Evolutionary conservation across 1,139 yeast species (phyloP), one percentile per base, ranked within the genome.

Genomic region (Zygoascus sp.): DNA sequence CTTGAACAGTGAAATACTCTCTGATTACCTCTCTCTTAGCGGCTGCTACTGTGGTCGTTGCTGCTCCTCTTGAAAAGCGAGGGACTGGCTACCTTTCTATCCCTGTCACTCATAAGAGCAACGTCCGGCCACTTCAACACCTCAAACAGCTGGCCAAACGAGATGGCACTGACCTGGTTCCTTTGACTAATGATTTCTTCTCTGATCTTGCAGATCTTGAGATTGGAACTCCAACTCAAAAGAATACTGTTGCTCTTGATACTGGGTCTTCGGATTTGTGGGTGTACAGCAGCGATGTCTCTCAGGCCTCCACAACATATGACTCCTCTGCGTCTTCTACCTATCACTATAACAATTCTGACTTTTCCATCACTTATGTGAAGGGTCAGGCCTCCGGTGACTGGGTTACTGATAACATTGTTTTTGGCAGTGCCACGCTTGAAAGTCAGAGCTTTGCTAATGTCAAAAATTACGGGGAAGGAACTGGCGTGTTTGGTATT

Each of bases 141-240:
- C 35, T 23, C 27, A 21, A 5, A 10, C 4, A 2, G 3, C 28
- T 25, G 4, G 28, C 28, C 28, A 35, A 35, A 15, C 22, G 43
- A 20, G 35, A 19, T 20, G 36, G 35, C 16, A 19, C 11, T 7
- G 30, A 30, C 13, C n/a, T 23, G 3, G 30, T 17, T 16, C 6
- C 46, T 10, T 17, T 47, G 17, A 20, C n/a, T 19, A 48, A 45
- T 22, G 46, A 41, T 7, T 28, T 45, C 13, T 41, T 23, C 32
- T 40, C 62, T 51, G 77, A 75, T 58, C 64, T 73, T n/a, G 67
- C 75, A 5, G 63, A 67, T 10, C 51, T 80, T 13, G 59, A 62
- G 16, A 58, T 83, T 20, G 90, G 92, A 2, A 74, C 84, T 1
- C 73, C 79, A 5, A 61, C 69, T 0, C 80, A 78, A 55, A 60